Evolutionary conservation across 2,329 filamentous ascomycete genomes (phyloP), one percentile per base, ranked within the genome.

Genomic region (Xylariaceae sp.): DNA sequence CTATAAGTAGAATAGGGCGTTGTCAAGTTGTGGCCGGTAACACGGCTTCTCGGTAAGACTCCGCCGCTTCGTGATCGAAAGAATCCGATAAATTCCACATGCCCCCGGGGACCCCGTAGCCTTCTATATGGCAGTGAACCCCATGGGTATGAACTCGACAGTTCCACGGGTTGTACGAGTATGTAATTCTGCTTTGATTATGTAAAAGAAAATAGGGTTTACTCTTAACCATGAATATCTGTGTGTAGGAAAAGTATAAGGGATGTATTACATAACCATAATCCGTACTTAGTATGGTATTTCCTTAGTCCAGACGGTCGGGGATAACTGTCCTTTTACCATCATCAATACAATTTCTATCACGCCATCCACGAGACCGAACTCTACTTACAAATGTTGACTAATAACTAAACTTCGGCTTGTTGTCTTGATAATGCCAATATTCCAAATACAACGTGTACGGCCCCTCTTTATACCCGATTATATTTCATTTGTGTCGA

Each of bases 401-500:
- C 10, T 29, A 10, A 5, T 37, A 14, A 16, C 32, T 37, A 7
- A 37, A 21, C 29, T 45, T 29, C 19, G 9, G 18, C 20, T 48
- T 44, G 44, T 48, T 32, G 21, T 40, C 14, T n/a, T n/a, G n/a
- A n/a, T 32, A 43, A 52, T 26, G 9, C 4, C 4, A 26, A 37
- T 21, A 26, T 18, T n/a, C 19, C n/a, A 21, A 20, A 52, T 18
- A 48, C 49, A 12, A 29, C 26, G 26, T 29, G 26, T 29, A 6
- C 26, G 26, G 40, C 44, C 44, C 40, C 43, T 18, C 14, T 10
- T 37, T 16, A 16, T 37, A 37, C 32, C 32, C 3, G 14, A 37
- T 10, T 37, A 44, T 26, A 43, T 54, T 53, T 59, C 54, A 62
- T 57, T 56, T 60, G 56, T 48, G 47, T 20, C 32, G 51, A 60